Percentiles rank a stretch among this genome's conserved stretches.
Conservation (phyloP, 805 yeast species). For the Saccharomycopsis sp. region DNA sequence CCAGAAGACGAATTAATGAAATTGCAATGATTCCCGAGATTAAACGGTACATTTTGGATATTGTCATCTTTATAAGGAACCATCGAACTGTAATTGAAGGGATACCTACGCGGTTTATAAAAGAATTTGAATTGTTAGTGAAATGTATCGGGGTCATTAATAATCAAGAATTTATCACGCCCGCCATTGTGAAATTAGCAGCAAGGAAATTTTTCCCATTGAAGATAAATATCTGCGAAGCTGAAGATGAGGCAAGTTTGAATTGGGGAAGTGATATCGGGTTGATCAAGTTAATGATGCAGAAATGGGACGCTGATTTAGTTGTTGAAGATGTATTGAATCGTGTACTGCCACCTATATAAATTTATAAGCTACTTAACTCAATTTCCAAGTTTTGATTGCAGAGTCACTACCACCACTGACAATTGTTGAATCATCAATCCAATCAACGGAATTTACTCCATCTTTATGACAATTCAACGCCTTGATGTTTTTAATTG, state of each 20-base stretch:
- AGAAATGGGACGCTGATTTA: constrained; percentile 39
- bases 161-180: constrained; percentile 39
- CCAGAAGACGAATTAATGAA: constrained; percentile 17
- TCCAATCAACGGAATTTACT: constrained; percentile 70
- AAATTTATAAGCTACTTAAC: constrained; percentile 3
- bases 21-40: constrained; percentile 43
- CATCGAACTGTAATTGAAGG: constrained; percentile 52
- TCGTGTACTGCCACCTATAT: constrained; percentile 47
- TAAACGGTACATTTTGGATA: constrained; percentile 48
- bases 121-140: constrained; percentile 36
- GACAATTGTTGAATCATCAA: constrained; percentile 40
- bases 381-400: constrained; percentile 61
- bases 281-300: constrained; percentile 35
- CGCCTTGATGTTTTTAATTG: constrained; percentile 67
- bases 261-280: constrained; percentile 49
- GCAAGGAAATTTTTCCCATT: constrained; percentile 44
- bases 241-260: constrained; percentile 44
- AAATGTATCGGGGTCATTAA: constrained; percentile 38
- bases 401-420: constrained; percentile 80
- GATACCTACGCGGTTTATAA: constrained; percentile 38
- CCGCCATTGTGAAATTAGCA: constrained; percentile 45
- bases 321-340: constrained; percentile 46
- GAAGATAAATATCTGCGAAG: constrained; percentile 32
- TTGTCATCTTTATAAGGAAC: constrained; percentile 43
- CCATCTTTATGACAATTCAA: constrained; percentile 88